Evolutionary conservation across 805 yeast species (phyloP), one percentile per base, ranked within the genome.

Genomic region (Nakazawaea peltata): DNA sequence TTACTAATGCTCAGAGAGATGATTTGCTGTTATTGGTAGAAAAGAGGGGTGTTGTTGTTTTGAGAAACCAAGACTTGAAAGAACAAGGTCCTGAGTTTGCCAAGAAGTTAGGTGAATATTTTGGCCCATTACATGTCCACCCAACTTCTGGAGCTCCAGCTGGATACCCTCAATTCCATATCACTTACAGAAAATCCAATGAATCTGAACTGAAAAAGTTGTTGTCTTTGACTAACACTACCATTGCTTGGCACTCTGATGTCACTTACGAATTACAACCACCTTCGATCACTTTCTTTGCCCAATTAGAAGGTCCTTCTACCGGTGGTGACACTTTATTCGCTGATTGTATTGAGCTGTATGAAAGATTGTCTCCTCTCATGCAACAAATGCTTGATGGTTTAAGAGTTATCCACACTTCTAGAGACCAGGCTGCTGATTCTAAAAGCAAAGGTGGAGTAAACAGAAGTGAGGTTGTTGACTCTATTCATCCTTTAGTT

Each of bases 311-410:
- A 40, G 65, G 67, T 24, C 77, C 76, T 19, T 73, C 68, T 16
- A 54, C 74, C 28, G 87, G 90, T 36, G 92, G 92, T 42, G 92
- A 82, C 53, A 82, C 92, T n/a, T 60, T 80, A 32, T 82, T 80
- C 50, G 71, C 83, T n/a, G 84, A 80, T 49, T 65, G 76, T 19
- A 63, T 65, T 25, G 86, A 79, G 52, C 86, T 85, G 9, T 82
- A 77, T 55, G 71, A 77, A 40, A 62, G 88, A 47, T 64, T 82
- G 35, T 80, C 88, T 1, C 81, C 82, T 17, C 69, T 62, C 19
- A 70, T 81, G 61, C 67, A 76, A 51, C 59, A 72, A 47, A 59
- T 77, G 43, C 53, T 81, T 29, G 63, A 65, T 14, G 80, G 80
- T 0, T 65, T 82, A 47, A 72, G 75, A 47, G 88, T 77, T 3